Percentiles rank a stretch among this genome's conserved stretches.
These are phyloP conservation scores for Phellinidium pouzarii DNA, from an alignment of 1,284 basidiomycete species.

Conservation along the genomic window DNA sequence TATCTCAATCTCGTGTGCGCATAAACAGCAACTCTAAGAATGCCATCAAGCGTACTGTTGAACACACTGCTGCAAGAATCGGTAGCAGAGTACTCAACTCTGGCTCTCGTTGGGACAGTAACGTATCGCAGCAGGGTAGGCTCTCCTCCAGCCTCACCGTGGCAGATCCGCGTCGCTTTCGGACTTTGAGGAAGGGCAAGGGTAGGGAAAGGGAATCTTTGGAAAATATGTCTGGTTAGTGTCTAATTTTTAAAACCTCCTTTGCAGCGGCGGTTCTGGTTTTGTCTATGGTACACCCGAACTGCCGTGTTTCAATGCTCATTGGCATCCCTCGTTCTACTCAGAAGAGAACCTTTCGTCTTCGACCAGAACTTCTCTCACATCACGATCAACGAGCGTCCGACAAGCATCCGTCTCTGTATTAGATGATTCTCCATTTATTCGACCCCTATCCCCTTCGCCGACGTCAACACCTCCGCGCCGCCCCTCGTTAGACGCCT, in stretches of 20 bases:
- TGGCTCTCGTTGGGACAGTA: neutral
- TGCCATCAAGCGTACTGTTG: slow-evolving; percentile 36
- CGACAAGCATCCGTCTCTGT: neutral
- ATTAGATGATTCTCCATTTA: slow-evolving; percentile 68
- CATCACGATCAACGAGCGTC: slow-evolving; percentile 14
- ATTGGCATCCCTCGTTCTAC: neutral
- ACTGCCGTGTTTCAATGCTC: neutral
- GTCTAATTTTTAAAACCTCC: slow-evolving; percentile 15
- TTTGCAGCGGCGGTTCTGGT: too few species aligned
- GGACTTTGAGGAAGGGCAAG: slow-evolving; percentile 49
- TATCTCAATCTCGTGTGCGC: neutral
- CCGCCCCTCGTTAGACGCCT: slow-evolving; percentile 41
- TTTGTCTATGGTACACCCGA: too few species aligned
- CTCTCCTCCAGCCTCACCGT: slow-evolving; percentile 29
- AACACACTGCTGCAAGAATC: slow-evolving; percentile 50
- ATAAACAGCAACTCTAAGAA: slow-evolving; percentile 11
- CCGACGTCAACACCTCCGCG: slow-evolving; percentile 26
- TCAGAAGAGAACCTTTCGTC: neutral
- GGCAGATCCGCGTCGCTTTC: slow-evolving; percentile 42
- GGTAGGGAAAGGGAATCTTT: slow-evolving; percentile 33
- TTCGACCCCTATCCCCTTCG: slow-evolving; percentile 62
- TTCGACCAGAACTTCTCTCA: slow-evolving; percentile 24
- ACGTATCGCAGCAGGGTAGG: slow-evolving; percentile 28
- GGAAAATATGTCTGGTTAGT: slow-evolving; percentile 30
- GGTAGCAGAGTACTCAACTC: slow-evolving; percentile 36